Conservation (phyloP, 768 basidiomycete species). For the Termitomyces sp. region DNA sequence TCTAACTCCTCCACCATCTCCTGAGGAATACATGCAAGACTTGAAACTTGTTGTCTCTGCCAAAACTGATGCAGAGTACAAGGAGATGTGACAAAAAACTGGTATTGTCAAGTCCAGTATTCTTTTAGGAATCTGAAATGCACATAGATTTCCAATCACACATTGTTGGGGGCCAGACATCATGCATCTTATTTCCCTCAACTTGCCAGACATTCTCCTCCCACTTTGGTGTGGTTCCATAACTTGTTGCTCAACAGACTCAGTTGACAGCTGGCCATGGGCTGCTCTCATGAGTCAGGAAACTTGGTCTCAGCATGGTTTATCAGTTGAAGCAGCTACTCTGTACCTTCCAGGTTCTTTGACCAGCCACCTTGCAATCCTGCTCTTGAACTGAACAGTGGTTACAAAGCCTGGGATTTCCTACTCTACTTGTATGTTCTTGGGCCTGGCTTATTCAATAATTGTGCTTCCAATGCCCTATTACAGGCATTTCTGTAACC, state of each 20-base stretch:
- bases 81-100: no score
- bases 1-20: no score
- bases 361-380: slow-evolving; percentile 38
- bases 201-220: slow-evolving; percentile 32
- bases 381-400: slow-evolving; percentile 39
- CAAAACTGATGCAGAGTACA: no score
- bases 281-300: slow-evolving; percentile 19
- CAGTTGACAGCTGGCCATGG: slow-evolving; percentile 23
- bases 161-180: slow-evolving; percentile 27
- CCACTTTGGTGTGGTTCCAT: slow-evolving; percentile 28
- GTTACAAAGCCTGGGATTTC: no score
- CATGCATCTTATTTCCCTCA: slow-evolving; percentile 36
- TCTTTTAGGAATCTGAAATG: slow-evolving; percentile 21
- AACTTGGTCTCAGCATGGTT: slow-evolving; percentile 33
- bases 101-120: slow-evolving; percentile 32
- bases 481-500: slow-evolving; percentile 23
- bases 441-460: slow-evolving; percentile 21
- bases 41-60: no score
- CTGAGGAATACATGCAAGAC: no score
- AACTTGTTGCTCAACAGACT: slow-evolving; percentile 13
- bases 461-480: slow-evolving; percentile 20
- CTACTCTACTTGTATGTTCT: slow-evolving; percentile 25
- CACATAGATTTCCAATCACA: slow-evolving; percentile 22
- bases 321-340: neutral
- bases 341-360: no score